Evolutionary conservation across 768 basidiomycete species (phyloP).

Genomic region (Lentinula boryana): DNA sequence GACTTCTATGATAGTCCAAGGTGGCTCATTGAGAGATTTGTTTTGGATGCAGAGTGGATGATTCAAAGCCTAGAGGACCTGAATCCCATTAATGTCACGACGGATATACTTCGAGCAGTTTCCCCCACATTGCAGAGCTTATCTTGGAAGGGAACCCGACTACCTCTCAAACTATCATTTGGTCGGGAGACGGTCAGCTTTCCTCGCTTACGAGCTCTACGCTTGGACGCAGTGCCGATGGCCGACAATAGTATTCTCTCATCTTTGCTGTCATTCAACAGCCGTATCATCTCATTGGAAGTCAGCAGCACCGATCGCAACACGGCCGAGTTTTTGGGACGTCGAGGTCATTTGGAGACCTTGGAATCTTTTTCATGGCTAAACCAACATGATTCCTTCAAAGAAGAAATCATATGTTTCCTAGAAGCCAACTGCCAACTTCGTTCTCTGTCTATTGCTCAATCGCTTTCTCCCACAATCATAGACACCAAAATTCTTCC

Average conservation of each 20-base stretch:
- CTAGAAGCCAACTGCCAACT: conserved; percentile 20
- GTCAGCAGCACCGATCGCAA: conserved; percentile 6
- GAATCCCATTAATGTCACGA: neutral
- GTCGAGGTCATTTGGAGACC: conserved; percentile 16
- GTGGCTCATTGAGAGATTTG: conserved; percentile 2
- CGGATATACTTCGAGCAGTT: neutral
- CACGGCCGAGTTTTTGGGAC: conserved; percentile 5
- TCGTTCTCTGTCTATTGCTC: conserved; percentile 14
- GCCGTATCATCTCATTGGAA: conserved; percentile 7
- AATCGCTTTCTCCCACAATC: conserved; percentile 9
- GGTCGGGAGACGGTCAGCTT: conserved; percentile 9
- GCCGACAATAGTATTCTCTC: conserved; percentile 11
- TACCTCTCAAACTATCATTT: neutral
- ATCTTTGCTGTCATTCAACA: conserved; percentile 7
- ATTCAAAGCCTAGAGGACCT: neutral
- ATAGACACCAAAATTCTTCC: conserved; percentile 17
- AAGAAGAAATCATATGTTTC: conserved; percentile 16
- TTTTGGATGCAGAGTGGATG: neutral
- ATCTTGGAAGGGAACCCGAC: neutral
- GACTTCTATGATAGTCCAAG: neutral
- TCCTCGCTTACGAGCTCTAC: conserved; percentile 14
- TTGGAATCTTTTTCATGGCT: conserved; percentile 19
- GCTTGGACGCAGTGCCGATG: conserved; percentile 13
- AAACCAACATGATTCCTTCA: conserved; percentile 4
- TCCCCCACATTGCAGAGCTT: neutral